Conservation (phyloP, 2,329 filamentous ascomycete genomes). For the Apiospora koreana region DNA sequence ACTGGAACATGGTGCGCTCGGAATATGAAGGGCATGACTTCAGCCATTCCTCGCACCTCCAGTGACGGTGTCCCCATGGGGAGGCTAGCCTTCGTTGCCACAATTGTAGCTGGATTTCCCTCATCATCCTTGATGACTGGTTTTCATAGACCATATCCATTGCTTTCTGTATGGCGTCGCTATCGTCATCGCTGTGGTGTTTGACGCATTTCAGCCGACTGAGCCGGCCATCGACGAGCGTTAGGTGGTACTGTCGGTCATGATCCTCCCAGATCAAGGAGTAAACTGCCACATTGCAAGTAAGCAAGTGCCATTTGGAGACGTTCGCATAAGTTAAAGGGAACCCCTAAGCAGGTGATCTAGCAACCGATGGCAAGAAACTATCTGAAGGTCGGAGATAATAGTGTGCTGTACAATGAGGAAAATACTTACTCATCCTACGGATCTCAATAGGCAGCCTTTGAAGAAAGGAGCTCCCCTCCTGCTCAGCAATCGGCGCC, state of each 20-base stretch:
- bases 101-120: slow-evolving; percentile 22
- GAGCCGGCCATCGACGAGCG: neutral
- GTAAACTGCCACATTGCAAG: neutral
- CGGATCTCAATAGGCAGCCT: slow-evolving; percentile 13
- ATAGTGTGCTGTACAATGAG: neutral
- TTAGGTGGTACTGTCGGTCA: slow-evolving; percentile 9
- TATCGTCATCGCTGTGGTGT: neutral
- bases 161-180: neutral
- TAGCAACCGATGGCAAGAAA: neutral
- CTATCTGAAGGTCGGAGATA: neutral
- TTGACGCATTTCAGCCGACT: slow-evolving; percentile 11
- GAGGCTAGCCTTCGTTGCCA: slow-evolving; percentile 31
- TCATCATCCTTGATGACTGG: neutral
- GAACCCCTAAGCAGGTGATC: neutral
- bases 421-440: neutral
- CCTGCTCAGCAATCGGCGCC: slow-evolving; percentile 17
- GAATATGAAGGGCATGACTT: slow-evolving; percentile 27
- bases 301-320: neutral
- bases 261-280: neutral
- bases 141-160: neutral
- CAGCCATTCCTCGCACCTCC: slow-evolving; percentile 32
- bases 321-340: neutral
- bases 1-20: slow-evolving; percentile 15
- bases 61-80: slow-evolving; percentile 34
- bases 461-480: slow-evolving; percentile 14